Conservation (phyloP, 2,329 filamentous ascomycete genomes). For the Penicillium occitanis region DNA sequence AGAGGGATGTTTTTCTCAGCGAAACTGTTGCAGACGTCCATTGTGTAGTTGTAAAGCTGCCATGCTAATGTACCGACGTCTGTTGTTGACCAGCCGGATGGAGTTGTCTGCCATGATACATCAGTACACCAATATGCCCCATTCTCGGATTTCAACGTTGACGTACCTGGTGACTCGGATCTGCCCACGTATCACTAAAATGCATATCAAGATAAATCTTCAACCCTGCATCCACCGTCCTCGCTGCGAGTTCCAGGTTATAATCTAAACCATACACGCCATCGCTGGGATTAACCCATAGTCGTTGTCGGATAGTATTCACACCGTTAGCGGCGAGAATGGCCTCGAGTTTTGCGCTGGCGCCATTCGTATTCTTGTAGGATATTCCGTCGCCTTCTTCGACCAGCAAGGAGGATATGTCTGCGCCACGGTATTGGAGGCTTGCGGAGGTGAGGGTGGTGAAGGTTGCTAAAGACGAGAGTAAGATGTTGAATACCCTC, state of each 20-base stretch:
- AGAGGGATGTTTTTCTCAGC: slow-evolving; percentile 56
- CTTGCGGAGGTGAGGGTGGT: slow-evolving; percentile 40
- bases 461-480: slow-evolving; percentile 10
- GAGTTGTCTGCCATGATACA: slow-evolving; percentile 45
- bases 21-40: slow-evolving; percentile 62
- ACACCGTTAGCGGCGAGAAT: slow-evolving; percentile 63
- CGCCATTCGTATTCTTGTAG: slow-evolving; percentile 60
- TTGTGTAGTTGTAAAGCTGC: slow-evolving; percentile 69
- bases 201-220: slow-evolving; percentile 64
- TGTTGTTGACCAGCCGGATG: slow-evolving; percentile 61
- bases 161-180: slow-evolving; percentile 60
- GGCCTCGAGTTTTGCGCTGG: slow-evolving; percentile 57
- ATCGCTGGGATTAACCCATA: slow-evolving; percentile 68
- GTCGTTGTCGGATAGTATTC: slow-evolving; percentile 68
- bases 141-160: background rate
- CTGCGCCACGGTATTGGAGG: slow-evolving; percentile 64
- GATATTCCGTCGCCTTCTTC: slow-evolving; percentile 62
- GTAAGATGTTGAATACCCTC: background rate
- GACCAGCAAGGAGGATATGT: slow-evolving; percentile 67
- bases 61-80: slow-evolving; percentile 59
- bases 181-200: slow-evolving; percentile 70
- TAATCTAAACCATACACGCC: slow-evolving; percentile 69
- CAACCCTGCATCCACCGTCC: slow-evolving; percentile 63
- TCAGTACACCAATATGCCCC: background rate
- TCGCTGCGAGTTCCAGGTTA: slow-evolving; percentile 65